Base-by-base conservation (phyloP, 179 eudicot genomes). In the Dionaea muscipula region DNA sequence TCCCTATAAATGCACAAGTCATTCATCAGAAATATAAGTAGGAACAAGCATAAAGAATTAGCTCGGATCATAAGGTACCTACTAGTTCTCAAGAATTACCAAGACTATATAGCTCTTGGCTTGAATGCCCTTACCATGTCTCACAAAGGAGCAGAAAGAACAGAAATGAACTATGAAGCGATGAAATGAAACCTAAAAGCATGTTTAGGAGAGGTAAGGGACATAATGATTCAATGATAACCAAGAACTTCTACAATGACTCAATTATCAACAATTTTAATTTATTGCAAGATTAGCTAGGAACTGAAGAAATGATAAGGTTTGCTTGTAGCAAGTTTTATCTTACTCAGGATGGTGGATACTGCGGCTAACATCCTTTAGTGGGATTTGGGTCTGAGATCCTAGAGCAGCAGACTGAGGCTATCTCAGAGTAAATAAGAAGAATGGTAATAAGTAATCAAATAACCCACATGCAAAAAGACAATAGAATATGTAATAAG, bases 401-500 rank as follows among this genome's bases (percentile, higher is more conserved):
- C 76, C 83, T 72, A 74, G 68, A 67, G 63, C 79, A 82, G 61
- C 84, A 94, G 17, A 81, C 72, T 43, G 91, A 95, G 66, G 87
- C 86, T 47, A 94, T 80, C 68, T 91, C 98, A 28, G 91, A 79
- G 55, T 40, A 63, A 63, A 76, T 78, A 64, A 91, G 81, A 59
- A 69, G 82, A 72, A 87, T 95, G 68, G 87, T 87, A 53, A 91
- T 74, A 72, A 91, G 72, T n/a, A n/a, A n/a, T n/a, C n/a, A n/a
- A n/a, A n/a, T n/a, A n/a, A n/a, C n/a, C n/a, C n/a, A n/a, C n/a
- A n/a, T n/a, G n/a, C n/a, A n/a, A n/a, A n/a, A n/a, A n/a, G n/a
- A n/a, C n/a, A n/a, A n/a, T n/a, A n/a, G n/a, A n/a, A n/a, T n/a
- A n/a, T n/a, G n/a, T n/a, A n/a, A n/a, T n/a, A n/a, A n/a, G n/a